Conservation (phyloP, 345 rosid species). For the Hirschfeldia incana region DNA sequence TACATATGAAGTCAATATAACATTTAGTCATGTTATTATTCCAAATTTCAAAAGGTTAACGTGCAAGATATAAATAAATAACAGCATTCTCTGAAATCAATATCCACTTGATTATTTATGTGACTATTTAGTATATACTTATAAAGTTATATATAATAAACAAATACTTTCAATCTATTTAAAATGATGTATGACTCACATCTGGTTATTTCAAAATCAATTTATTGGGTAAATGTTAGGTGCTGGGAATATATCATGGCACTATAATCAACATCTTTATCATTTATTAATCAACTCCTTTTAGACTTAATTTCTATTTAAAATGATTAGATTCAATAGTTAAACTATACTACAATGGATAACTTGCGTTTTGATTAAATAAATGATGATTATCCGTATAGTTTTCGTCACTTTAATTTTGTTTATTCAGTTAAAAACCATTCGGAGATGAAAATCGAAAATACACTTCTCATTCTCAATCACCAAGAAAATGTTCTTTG, state of each 20-base stretch:
- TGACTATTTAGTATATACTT: neutral
- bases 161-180: neutral
- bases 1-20: neutral
- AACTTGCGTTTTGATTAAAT: neutral
- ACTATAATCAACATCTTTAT: neutral
- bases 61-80: neutral
- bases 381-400: neutral
- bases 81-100: neutral
- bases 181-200: neutral
- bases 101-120: neutral
- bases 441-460: neutral
- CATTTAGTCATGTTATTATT: neutral
- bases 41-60: neutral
- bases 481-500: neutral
- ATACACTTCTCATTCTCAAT: neutral
- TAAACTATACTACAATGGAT: neutral
- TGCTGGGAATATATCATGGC: neutral
- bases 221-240: neutral
- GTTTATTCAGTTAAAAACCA: neutral
- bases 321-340: neutral
- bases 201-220: neutral
- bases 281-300: neutral
- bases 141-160: neutral
- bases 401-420: neutral
- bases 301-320: neutral